phyloP scores from a whole-genome alignment of 2,329 filamentous ascomycete genomes.

The Phyllosticta citriasiana region DNA sequence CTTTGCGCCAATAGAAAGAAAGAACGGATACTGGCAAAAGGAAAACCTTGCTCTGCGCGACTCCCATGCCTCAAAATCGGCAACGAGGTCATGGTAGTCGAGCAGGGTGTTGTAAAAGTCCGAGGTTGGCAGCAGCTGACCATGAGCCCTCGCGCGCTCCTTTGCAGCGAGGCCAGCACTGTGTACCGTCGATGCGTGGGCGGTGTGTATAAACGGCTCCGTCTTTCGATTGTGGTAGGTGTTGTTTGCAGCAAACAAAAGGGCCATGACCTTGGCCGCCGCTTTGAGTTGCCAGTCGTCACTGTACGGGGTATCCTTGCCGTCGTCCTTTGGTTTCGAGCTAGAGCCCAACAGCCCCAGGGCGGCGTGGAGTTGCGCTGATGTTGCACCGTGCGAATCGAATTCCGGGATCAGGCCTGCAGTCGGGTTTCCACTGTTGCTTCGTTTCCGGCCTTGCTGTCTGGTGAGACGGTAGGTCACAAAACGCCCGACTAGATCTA shows the following conservation, averaged over 20 bases:
- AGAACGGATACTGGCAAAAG: constrained; percentile 88
- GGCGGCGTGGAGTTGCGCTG: constrained; percentile 69
- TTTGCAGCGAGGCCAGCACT: constrained; percentile 31
- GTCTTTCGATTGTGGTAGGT: constrained; percentile 17
- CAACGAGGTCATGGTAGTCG: constrained; percentile 75
- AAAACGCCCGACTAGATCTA: constrained; percentile 69
- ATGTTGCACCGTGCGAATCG: constrained; percentile 44
- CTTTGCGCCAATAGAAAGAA: constrained; percentile 85
- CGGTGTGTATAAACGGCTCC: not conserved
- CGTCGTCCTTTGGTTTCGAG: constrained; percentile 39
- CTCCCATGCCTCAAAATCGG: constrained; percentile 85
- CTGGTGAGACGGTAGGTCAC: constrained; percentile 70
- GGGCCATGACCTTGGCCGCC: constrained; percentile 66
- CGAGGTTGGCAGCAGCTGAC: constrained; percentile 65
- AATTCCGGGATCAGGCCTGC: constrained; percentile 61
- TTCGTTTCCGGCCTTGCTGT: constrained; percentile 57
- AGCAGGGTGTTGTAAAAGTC: constrained; percentile 82
- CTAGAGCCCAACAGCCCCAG: constrained; percentile 40
- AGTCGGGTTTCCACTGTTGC: constrained; percentile 49
- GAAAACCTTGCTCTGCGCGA: constrained; percentile 62
- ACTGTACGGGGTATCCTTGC: constrained; percentile 40
- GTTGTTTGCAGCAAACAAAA: constrained; percentile 77
- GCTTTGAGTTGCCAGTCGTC: constrained; percentile 88
- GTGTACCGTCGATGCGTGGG: constrained; percentile 2
- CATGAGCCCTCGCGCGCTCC: constrained; percentile 40